Evolutionary conservation across 176 grass and related monocot species (phyloP).

Genomic region (Musa itinerans): DNA sequence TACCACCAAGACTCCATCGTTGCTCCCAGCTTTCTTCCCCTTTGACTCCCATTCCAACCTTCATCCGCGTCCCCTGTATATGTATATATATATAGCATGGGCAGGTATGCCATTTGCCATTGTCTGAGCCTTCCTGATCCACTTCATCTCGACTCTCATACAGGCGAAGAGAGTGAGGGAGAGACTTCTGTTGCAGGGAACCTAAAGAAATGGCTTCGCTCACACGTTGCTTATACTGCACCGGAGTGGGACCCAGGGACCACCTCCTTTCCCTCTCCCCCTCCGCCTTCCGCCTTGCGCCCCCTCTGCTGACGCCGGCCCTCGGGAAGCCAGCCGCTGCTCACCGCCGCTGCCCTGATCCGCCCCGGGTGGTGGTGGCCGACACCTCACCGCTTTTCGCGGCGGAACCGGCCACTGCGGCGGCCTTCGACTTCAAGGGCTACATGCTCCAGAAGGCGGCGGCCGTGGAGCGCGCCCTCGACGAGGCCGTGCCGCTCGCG

Average conservation of each 20-base stretch:
- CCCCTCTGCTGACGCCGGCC: not conserved
- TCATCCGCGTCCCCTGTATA: no score
- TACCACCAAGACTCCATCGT: no score
- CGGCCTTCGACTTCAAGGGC: slow-evolving; percentile 1
- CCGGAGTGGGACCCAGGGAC: not conserved
- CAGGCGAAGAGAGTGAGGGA: no score
- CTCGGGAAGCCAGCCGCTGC: not conserved
- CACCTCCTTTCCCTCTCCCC: not conserved
- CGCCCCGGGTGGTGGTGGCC: slow-evolving; percentile 3
- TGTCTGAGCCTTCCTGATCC: no score
- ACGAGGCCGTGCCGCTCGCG: slow-evolving; percentile 4
- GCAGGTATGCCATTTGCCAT: no score
- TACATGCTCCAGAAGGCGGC: slow-evolving; percentile 10
- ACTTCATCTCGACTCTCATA: no score
- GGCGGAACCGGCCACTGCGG: not conserved
- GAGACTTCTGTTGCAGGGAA: no score
- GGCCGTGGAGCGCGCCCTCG: slow-evolving; percentile 5
- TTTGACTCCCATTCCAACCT: no score
- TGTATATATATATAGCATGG: no score
- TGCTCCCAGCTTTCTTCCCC: no score
- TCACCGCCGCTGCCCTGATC: not conserved
- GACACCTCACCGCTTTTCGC: not conserved
- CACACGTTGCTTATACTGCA: not conserved
- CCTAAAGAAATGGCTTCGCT: not conserved
- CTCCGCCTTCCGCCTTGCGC: not conserved